Evolutionary conservation across 768 basidiomycete genomes (phyloP).

Genomic region (Lactarius psammicola): DNA sequence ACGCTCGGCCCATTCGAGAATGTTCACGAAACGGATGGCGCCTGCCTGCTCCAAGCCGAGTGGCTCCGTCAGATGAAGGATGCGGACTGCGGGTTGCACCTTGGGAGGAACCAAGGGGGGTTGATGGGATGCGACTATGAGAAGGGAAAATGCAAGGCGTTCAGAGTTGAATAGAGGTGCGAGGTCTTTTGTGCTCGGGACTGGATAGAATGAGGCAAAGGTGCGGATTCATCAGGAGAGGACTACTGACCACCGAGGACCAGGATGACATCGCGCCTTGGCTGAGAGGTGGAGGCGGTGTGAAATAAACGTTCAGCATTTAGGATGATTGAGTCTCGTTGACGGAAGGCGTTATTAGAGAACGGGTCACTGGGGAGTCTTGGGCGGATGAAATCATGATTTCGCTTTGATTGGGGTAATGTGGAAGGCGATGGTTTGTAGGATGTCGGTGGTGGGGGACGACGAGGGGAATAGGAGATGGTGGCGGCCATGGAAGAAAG

Average conservation of each 20-base stretch:
- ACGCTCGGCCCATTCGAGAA: constrained; percentile 43
- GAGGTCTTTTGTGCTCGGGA: constrained; percentile 33
- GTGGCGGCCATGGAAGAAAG: not conserved
- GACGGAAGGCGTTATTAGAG: constrained; percentile 27
- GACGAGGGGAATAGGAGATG: constrained; percentile 4
- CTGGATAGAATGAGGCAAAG: constrained; percentile 2
- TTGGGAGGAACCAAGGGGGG: constrained; percentile 34
- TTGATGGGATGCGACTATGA: constrained; percentile 40
- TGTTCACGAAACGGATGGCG: constrained; percentile 38
- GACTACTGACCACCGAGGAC: constrained; percentile 39
- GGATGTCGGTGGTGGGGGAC: not conserved
- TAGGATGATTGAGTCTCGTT: constrained; percentile 35
- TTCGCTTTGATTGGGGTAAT: not conserved
- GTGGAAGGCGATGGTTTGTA: not conserved
- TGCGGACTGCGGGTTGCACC: constrained; percentile 36
- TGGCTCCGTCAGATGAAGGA: constrained; percentile 37
- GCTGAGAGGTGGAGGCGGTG: constrained; percentile 26
- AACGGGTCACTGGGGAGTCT: constrained; percentile 40
- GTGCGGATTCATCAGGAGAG: not conserved
- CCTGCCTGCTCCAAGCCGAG: constrained; percentile 37
- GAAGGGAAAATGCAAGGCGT: constrained; percentile 38
- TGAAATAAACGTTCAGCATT: constrained; percentile 31
- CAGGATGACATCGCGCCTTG: constrained; percentile 38
- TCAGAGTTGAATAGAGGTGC: constrained; percentile 37
- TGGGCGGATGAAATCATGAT: constrained; percentile 36